phyloP scores from a whole-genome alignment of 2,329 filamentous ascomycete genomes.

The Sphaerulina musiva region DNA sequence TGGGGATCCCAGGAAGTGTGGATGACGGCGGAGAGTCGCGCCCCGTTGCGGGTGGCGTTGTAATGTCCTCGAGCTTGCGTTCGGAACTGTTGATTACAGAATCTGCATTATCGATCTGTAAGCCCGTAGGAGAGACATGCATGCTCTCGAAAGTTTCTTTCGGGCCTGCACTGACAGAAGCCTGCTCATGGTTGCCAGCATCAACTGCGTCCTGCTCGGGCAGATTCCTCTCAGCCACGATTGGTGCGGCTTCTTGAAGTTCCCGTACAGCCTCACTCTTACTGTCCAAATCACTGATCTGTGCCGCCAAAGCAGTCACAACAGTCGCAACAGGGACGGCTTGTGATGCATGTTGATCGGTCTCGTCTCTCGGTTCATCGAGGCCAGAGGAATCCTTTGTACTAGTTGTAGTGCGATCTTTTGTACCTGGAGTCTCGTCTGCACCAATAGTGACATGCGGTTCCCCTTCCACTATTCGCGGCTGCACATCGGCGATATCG shows the following conservation, averaged over 20 bases:
- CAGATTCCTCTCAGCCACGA: not conserved
- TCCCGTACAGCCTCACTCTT: conserved; percentile 5
- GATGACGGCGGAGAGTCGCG: not conserved
- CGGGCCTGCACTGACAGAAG: not conserved
- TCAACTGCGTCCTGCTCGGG: not conserved
- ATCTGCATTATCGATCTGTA: not conserved
- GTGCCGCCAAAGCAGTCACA: conserved; percentile 4
- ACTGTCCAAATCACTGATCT: conserved; percentile 4
- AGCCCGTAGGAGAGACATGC: not conserved
- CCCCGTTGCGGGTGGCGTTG: not conserved
- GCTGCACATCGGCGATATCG: not conserved
- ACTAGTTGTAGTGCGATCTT: not conserved
- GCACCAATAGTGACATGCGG: not conserved
- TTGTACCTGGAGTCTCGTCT: not conserved
- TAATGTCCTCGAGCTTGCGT: too few species aligned
- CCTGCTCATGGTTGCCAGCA: not conserved
- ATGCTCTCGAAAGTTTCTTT: not conserved
- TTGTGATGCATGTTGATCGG: not conserved
- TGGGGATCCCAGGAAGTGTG: not conserved
- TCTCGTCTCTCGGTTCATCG: not conserved
- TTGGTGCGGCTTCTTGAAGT: not conserved
- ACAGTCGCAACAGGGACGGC: not conserved
- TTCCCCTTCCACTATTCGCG: not conserved
- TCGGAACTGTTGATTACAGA: not conserved
- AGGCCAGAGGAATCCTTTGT: not conserved